Conservation (phyloP, 257 asterid genomes). For the Striga asiatica region DNA sequence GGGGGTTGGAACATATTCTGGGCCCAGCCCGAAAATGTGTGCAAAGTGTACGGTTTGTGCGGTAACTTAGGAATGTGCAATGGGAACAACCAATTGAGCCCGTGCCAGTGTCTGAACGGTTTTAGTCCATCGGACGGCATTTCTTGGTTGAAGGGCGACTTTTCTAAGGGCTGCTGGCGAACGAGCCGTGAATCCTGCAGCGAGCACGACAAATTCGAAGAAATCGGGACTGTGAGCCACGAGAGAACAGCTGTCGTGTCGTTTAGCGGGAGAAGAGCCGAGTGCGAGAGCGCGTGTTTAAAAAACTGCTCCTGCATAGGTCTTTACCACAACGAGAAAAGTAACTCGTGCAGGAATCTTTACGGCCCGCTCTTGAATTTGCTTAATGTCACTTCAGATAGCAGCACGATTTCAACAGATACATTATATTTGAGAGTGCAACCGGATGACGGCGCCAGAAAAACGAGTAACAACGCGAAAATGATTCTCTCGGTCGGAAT, state of each 20-base stretch:
- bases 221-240: conserved; percentile 38
- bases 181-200: conserved; percentile 22
- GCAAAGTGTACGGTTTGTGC: conserved; percentile 50
- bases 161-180: conserved; percentile 50
- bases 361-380: conserved; percentile 48
- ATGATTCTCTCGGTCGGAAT: conserved; percentile 29
- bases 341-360: conserved; percentile 45
- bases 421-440: conserved; percentile 41
- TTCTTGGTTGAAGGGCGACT: conserved; percentile 64
- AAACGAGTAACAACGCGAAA: conserved; percentile 22
- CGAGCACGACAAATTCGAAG: conserved; percentile 46
- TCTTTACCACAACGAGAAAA: conserved; percentile 33
- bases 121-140: conserved; percentile 33
- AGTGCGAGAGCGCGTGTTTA: conserved; percentile 47
- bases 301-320: conserved; percentile 66
- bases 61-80: conserved; percentile 65
- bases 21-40: conserved; percentile 67
- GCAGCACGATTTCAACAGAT: conserved; percentile 34
- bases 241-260: conserved; percentile 33
- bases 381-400: too few relatives aligned
- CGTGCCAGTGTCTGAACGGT: conserved; percentile 51
- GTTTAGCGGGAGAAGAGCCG: conserved; percentile 34
- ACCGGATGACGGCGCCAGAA: conserved; percentile 2
- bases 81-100: conserved; percentile 28
- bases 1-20: conserved; percentile 64